phyloP scores from a whole-genome alignment of 2,329 filamentous ascomycete genomes.

The Penicillium griseofulvum region DNA sequence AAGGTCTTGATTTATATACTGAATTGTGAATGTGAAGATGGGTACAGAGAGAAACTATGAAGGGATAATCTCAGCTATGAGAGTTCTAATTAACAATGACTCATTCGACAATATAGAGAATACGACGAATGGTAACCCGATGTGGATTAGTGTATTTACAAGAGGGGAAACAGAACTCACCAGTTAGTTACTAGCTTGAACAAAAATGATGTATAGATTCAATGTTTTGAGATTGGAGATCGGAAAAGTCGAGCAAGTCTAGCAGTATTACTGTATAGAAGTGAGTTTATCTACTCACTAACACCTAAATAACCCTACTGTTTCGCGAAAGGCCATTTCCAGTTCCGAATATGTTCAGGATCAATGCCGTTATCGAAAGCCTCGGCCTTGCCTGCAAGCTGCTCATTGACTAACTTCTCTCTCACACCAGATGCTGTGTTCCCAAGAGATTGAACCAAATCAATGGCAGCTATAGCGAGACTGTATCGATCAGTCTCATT shows the following conservation, averaged over 20 bases:
- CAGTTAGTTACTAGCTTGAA: too few species aligned
- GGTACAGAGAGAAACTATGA: neutral
- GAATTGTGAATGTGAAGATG: neutral
- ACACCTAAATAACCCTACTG: neutral
- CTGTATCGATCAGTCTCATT: constrained; percentile 77
- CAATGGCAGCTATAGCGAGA: constrained; percentile 73
- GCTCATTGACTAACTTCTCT: constrained; percentile 63
- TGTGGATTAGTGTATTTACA: neutral
- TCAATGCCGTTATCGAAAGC: constrained; percentile 71
- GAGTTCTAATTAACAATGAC: neutral
- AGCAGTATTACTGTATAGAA: neutral
- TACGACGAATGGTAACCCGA: neutral
- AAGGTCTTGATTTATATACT: neutral
- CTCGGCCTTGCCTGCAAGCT: constrained; percentile 62
- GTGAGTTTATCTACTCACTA: neutral
- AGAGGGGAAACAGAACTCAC: too few species aligned
- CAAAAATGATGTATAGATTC: neutral
- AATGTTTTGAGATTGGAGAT: neutral
- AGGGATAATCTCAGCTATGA: neutral
- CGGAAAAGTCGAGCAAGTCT: neutral
- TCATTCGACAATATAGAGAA: neutral
- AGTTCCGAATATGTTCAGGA: constrained; percentile 62
- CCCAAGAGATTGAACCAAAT: constrained; percentile 60
- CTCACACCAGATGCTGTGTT: constrained; percentile 63
- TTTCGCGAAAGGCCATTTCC: constrained; percentile 58